phyloP scores from a whole-genome alignment of 2,329 filamentous ascomycete species.

The Fusarium burgessii region DNA sequence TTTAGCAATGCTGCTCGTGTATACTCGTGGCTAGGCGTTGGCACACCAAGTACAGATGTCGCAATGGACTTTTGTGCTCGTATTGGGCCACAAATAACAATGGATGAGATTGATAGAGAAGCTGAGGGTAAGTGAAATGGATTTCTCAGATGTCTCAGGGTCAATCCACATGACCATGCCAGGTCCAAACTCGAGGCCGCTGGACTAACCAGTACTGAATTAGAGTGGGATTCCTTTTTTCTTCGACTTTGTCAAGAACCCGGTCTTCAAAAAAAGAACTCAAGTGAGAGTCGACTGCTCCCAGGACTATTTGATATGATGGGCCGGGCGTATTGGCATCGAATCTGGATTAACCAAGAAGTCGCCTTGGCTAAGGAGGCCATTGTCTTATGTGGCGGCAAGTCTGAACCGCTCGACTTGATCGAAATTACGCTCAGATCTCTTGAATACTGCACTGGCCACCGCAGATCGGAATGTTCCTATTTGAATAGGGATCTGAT shows the following conservation, averaged over 20 bases:
- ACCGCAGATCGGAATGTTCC: no score
- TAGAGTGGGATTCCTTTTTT: neutral
- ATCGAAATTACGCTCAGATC: neutral
- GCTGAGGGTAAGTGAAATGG: no score
- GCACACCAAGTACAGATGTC: neutral
- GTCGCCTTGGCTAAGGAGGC: neutral
- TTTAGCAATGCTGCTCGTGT: neutral
- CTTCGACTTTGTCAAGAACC: neutral
- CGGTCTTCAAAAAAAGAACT: neutral
- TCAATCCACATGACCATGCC: no score
- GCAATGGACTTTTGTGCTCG: neutral
- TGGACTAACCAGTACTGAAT: no score
- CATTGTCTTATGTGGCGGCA: neutral
- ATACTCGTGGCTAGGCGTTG: neutral
- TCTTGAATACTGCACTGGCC: neutral
- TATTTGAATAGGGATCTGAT: no score
- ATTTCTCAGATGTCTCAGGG: no score
- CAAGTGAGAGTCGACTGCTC: fast-evolving
- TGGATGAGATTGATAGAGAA: no score
- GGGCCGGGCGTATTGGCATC: neutral
- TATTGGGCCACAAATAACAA: neutral
- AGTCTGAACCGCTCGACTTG: neutral
- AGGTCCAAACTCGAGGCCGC: no score
- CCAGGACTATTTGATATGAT: neutral
- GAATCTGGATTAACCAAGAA: slow-evolving; percentile 11